Evolutionary conservation across 768 basidiomycete species (phyloP), one percentile per base, ranked within the genome.

Genomic region (Cystofilobasidium bisporidii): DNA sequence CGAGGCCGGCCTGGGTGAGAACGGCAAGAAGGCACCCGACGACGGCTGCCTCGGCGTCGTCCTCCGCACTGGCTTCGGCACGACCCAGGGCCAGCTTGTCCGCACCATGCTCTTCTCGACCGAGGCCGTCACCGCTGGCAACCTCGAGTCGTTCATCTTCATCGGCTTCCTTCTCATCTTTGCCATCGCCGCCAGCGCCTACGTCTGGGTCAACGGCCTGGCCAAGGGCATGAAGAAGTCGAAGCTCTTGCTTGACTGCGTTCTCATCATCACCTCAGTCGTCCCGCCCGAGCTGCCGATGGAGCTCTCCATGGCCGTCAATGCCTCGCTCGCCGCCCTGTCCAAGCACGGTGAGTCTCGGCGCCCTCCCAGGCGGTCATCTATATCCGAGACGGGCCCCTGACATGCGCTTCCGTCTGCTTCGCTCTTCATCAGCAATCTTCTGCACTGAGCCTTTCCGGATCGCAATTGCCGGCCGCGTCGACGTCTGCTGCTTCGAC

Each of bases 391-490:
- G n/a, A n/a, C n/a, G n/a, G n/a, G n/a, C n/a, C n/a, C n/a, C n/a
- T n/a, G n/a, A n/a, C n/a, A n/a, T 3, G 20, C 36, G 18, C 58
- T 30, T 32, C 30, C 18, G 28, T 20, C 53, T 47, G 0, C 36
- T 38, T 59, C 28, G n/a, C 20, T 43, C 1, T 14, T 36, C 14
- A 20, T n/a, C 70, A 96, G 94, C 94, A 10, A 99, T 98, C 68
- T 99, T 93, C 79, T 98, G 96, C 76, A 99, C 96, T 22, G 96
- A 99, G 74, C 96, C 96, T 0, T 98, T 99, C 84, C 85, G 96
- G 26, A 99, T 98, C 70, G 93, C 96, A 0, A 89, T 81, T 70
- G 96, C 96, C 8, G 96, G 96, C 8, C 84, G 91, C 26, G 92
- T 98, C 2, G 96, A 99, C 72, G 87, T 98, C 20, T 99, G 96